Base-by-base conservation (phyloP, 345 rosid genomes). In the Eucalyptus pauciflora region DNA sequence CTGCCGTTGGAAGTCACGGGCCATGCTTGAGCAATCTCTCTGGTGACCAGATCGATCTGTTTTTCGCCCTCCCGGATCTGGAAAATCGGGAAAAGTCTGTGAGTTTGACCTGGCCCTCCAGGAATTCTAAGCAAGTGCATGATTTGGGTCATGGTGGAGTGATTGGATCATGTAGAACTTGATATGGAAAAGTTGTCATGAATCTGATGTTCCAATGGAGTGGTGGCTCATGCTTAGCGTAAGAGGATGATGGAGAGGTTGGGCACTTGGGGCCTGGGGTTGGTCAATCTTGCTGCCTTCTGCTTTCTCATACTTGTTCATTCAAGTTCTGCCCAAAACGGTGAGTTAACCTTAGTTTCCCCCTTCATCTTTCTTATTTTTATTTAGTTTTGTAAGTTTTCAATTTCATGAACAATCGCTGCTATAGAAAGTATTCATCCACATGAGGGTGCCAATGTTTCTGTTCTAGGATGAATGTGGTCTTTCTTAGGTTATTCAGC, bases 191-290 rank as follows among this genome's bases (percentile, higher is more conserved):
- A 41, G 15, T 76, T 6, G 85, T 90, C 85, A 90, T 87, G 92
- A 88, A 62, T 89, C 90, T 88, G 87, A 89, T 90, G 43, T 71
- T 86, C 90, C 87, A 76, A 93, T 93, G 94, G 92, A 89, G 91
- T 81, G 48, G 91, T 89, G 50, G 50, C 49, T 89, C 91, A 91
- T 86, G 86, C 86, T 89, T 87, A 89, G 89, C 90, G 93, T 91
- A 46, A 54, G 50, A 93, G 91, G 94, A 90, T 92, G 93, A 95
- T 93, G 95, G 94, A 46, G 90, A 86, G 91, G 86, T 79, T 86
- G 92, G 88, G 88, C 64, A 49, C 7, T 87, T 86, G 91, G 94
- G 87, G 71, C 24, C 67, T 89, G 64, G 88, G 86, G 89, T 31
- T 86, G 86, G 87, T 89, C 87, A 89, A 33, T n/a, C 89, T 86